A percentile compares a stretch with the other conserved stretches of the same genome.
These are phyloP conservation scores for Lachnellula arida DNA, from an alignment of 2,329 filamentous ascomycete genomes.

Conservation along the genomic window DNA sequence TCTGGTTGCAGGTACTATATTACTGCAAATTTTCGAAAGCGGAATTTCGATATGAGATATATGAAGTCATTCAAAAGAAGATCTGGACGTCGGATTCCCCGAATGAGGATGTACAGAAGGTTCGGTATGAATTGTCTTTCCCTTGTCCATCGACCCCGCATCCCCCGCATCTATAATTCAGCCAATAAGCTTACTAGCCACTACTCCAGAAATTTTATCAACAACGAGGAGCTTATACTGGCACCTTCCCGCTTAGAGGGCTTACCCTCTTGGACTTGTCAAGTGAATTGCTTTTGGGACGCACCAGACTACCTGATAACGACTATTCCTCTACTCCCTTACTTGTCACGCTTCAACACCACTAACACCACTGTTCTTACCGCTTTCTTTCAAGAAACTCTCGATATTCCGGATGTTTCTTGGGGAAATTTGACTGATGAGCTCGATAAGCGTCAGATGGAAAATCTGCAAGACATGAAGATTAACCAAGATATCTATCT, in stretches of 20 bases:
- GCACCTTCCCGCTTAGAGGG: not conserved
- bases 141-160: not conserved
- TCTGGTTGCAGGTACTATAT: conserved; percentile 10
- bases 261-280: conserved; percentile 5
- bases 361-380: conserved; percentile 3
- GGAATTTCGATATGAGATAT: conserved; percentile 8
- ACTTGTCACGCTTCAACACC: conserved; percentile 2
- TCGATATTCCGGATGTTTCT: conserved; percentile 5
- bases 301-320: conserved; percentile 7
- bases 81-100: not conserved
- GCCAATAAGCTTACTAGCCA: conserved; percentile 2
- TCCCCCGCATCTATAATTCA: not conserved
- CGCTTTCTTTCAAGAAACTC: conserved; percentile 7
- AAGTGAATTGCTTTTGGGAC: conserved; percentile 7
- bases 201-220: not conserved
- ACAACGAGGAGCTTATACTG: conserved; percentile 1
- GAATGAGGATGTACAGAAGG: not conserved
- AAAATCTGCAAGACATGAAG: conserved; percentile 1
- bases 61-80: conserved; percentile 11
- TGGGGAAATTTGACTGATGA: conserved; percentile 4
- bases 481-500: conserved; percentile 4
- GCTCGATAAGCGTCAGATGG: conserved; percentile 1
- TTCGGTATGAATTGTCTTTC: conserved; percentile 2
- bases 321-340: conserved; percentile 3
- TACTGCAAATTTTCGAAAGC: conserved; percentile 4